Base-by-base conservation (phyloP, 108 stramenopile genomes). In the Cyclotella baltica region DNA sequence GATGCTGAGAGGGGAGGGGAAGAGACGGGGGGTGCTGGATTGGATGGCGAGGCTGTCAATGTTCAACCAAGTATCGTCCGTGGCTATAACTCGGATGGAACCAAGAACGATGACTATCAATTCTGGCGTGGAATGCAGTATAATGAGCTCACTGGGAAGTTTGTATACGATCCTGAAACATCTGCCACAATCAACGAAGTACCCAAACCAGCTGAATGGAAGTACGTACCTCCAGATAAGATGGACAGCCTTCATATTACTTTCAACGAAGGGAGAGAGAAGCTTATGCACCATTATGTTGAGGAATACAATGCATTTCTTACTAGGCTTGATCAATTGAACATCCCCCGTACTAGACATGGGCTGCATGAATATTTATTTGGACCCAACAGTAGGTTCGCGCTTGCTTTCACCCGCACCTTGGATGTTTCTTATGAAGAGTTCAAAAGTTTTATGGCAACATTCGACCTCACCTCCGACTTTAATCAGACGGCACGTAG, bases 401-500 rank as follows among this genome's bases (percentile, higher is more conserved):
- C 46, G 3, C 19, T 15, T 3, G 61, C 25, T 18, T 20, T 73
- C 16, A 62, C 18, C 20, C 47, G 61, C 59, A 23, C 33, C 11
- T 22, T 73, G 9, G 72, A 31, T n/a, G 6, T 62, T 19, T 40
- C 37, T 16, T n/a, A 61, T 13, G 30, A 73, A 4, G 62, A 62
- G 48, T 62, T 73, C 34, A 3, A 11, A 10, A 57, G 40, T 25
- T 73, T 73, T 36, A 19, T 73, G 3, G 61, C 61, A 4, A 73
- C 72, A 6, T 9, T 73, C 61, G 58, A 36, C 59, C 35, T 73
- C 47, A 58, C 72, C 18, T 58, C 72, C 38, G 72, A 73, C 9
- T 62, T 62, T 15, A 15, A 58, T 9, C 15, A n/a, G 31, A 8
- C 72, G 18, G 29, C 72, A 6, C 8, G 37, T 13, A 58, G 72